Conservation (phyloP, 2,329 filamentous ascomycete genomes). For the Lanzia echinophila region DNA sequence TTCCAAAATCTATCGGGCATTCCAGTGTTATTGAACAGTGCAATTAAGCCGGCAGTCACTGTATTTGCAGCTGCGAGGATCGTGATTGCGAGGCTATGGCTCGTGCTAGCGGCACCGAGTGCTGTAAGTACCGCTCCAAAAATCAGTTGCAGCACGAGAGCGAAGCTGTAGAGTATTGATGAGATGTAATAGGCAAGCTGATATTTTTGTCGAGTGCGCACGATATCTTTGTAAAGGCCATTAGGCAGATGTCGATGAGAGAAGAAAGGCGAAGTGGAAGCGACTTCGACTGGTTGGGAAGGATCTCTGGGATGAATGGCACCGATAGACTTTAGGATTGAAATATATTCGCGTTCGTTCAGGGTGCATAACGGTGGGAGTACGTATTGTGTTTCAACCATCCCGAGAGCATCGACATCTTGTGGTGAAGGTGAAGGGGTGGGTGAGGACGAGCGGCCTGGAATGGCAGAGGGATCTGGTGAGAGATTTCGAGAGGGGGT, state of each 20-base stretch:
- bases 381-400: constrained; percentile 1
- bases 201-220: constrained; percentile 9
- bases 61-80: constrained; percentile 21
- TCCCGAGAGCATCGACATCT: constrained; percentile 3
- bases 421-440: constrained; percentile 4
- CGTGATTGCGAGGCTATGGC: constrained; percentile 15
- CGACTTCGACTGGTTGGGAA: constrained; percentile 4
- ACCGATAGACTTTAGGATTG: background rate
- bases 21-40: constrained; percentile 19
- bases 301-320: background rate
- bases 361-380: constrained; percentile 4
- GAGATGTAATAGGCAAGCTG: constrained; percentile 18
- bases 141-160: constrained; percentile 20
- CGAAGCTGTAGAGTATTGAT: constrained; percentile 16
- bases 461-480: background rate
- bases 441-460: background rate
- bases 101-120: constrained; percentile 14
- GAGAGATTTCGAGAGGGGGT: background rate
- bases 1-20: constrained; percentile 17
- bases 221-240: constrained; percentile 20
- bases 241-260: constrained; percentile 11
- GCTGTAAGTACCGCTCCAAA: constrained; percentile 23
- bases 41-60: constrained; percentile 16
- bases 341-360: background rate
- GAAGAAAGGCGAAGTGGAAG: background rate